A percentile compares a stretch with the other conserved stretches of the same genome.
phyloP scores from a whole-genome alignment of 2,329 filamentous ascomycete genomes.

The Neofusicoccum laricinum region DNA sequence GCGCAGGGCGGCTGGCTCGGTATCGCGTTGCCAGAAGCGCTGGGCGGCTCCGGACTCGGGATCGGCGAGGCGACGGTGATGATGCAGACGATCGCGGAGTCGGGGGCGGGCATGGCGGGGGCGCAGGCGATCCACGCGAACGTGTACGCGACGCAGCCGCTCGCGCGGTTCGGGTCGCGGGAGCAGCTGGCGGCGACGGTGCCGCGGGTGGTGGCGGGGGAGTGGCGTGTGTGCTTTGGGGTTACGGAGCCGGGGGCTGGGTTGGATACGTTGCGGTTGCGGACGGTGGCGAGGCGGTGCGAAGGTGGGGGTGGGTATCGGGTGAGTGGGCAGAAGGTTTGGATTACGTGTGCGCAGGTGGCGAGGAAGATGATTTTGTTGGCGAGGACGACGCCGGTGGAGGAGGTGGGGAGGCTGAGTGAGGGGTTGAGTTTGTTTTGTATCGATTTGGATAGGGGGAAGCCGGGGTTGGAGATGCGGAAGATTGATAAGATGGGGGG shows the following conservation, averaged over 20 bases:
- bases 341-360: constrained; percentile 83
- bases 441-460: constrained; percentile 65
- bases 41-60: constrained; percentile 72
- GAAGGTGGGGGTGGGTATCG: constrained; percentile 58
- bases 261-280: constrained; percentile 70
- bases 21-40: constrained; percentile 70
- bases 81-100: constrained; percentile 78
- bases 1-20: constrained; percentile 78
- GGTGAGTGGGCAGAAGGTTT: constrained; percentile 79
- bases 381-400: constrained; percentile 68
- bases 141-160: constrained; percentile 56
- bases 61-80: constrained; percentile 84
- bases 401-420: constrained; percentile 66
- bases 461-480: constrained; percentile 62
- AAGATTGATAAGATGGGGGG: constrained; percentile 85
- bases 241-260: constrained; percentile 83
- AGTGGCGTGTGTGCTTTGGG: constrained; percentile 64
- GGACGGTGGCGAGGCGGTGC: constrained; percentile 58
- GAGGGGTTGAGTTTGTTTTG: constrained; percentile 78
- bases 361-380: constrained; percentile 81
- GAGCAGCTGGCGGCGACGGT: constrained; percentile 63
- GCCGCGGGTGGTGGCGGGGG: constrained; percentile 60
- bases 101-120: constrained; percentile 72
- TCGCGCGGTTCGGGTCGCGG: constrained; percentile 73
- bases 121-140: constrained; percentile 59